Base-by-base conservation (phyloP, 306 rosid genomes). In the Trichosanthes truncata region DNA sequence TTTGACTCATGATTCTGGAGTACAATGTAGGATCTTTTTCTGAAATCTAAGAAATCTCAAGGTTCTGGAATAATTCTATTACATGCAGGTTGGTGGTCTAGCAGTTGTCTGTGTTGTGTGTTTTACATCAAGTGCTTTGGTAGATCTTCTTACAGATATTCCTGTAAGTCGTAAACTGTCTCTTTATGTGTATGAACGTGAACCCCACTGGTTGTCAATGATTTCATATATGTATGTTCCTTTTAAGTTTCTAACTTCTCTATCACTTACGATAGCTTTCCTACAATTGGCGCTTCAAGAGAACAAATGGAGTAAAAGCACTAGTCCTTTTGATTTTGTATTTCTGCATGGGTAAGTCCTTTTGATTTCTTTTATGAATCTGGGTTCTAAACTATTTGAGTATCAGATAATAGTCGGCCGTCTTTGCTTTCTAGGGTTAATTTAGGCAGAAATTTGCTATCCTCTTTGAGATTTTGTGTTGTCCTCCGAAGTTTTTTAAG, bases 11-110 rank as follows among this genome's bases (percentile, higher is more conserved):
- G 7, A 51, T 51, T 51, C 56, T 51, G 21, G 18, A 51, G 3
- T 51, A 14, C 78, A 26, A 14, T 73, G 17, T 73, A 13, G 41
- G 25, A 48, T 17, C 23, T 12, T 73, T 71, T 8, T 48, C 78
- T 73, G 43, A 73, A 31, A 73, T 72, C 25, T 72, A 7, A 72
- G 35, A 46, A 72, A 46, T 48, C 60, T 73, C 60, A 73, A 48
- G 59, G 29, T 74, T 74, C 14, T 15, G 78, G 77, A 26, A 73
- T 48, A 7, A 46, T 26, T 74, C 43, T 48, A 7, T 43, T 35
- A 15, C 74, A 31, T 81, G 90, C 87, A 91, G 97, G 92, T 91
- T 81, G 81, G 84, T 73, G 87, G 91, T 72, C 77, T 92, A 83
- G 92, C 92, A 15, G 80, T 87, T 82, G 85, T 85, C 79, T 88